phyloP scores from a whole-genome alignment of 2,329 filamentous ascomycete genomes.

The Cercospora sp. region DNA sequence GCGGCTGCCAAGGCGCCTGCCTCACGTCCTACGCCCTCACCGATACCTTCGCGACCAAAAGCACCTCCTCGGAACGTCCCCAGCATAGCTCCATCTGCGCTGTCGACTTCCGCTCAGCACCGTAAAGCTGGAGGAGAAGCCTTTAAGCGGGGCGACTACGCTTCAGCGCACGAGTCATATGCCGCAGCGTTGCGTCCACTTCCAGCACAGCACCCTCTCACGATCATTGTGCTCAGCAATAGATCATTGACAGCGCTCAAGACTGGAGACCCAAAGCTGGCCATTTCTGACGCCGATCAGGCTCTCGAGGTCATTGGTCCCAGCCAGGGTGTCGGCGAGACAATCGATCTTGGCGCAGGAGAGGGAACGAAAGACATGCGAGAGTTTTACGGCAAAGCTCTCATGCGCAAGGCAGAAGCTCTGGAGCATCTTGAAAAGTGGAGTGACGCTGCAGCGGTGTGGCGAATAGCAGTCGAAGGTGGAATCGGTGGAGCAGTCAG shows the following conservation, averaged over 20 bases:
- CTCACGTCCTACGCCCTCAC: conserved; percentile 38
- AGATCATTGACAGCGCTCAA: conserved; percentile 87
- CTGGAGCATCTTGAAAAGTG: conserved; percentile 95
- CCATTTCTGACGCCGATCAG: conserved; percentile 78
- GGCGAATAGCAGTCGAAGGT: conserved; percentile 79
- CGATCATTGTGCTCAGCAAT: conserved; percentile 88
- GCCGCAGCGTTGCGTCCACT: conserved; percentile 72
- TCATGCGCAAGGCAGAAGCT: conserved; percentile 93
- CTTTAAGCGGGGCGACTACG: conserved; percentile 93
- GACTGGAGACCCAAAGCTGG: conserved; percentile 85
- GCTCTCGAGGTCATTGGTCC: conserved; percentile 79
- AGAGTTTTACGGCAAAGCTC: conserved; percentile 88
- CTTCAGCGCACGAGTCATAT: conserved; percentile 80
- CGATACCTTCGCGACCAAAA: conserved; percentile 47
- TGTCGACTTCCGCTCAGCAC: conserved; percentile 74
- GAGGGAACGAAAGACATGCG: conserved; percentile 76
- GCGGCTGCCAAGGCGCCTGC: conserved; percentile 16
- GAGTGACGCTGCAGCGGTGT: conserved; percentile 76
- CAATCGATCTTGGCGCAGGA: conserved; percentile 64
- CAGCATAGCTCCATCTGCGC: conserved; percentile 64
- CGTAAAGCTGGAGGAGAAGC: conserved; percentile 80
- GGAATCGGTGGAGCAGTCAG: conserved; percentile 84
- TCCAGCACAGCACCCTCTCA: conserved; percentile 76
- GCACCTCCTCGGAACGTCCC: conserved; percentile 63
- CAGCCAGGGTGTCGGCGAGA: conserved; percentile 75